Evolutionary conservation across 2,329 filamentous ascomycete genomes (phyloP), one percentile per base, ranked within the genome.

Genomic region (Penicillium sp.): DNA sequence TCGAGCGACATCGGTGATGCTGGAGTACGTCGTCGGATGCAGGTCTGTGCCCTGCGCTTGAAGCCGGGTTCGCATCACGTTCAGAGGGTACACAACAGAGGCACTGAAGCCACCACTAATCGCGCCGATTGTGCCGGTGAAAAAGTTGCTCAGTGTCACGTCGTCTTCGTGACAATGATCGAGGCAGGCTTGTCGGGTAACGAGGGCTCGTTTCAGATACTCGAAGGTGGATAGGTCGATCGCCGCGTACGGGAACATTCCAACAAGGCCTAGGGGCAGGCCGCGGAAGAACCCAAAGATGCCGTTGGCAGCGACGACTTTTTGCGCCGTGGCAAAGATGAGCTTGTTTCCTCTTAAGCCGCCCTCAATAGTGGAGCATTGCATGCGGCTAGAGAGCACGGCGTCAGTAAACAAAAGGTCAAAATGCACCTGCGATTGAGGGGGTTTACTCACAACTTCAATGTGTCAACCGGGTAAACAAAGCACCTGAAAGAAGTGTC

Each of bases 141-240:
- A 80, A 58, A 96, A 83, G 54, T 91, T 93, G 52, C 85, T 86
- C 5, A 88, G 86, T 33, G 81, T 69, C 8, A 88, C 84, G 57
- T 95, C 89, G 56, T 95, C 88, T 66, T 95, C 88, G 61, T 89
- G 84, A 56, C 87, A 83, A 38, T 84, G 82, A 8, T 80, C 71
- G 32, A 77, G 72, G 49, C 80, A 82, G 9, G 89, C 86, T 62
- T 89, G 86, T 55, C 84, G 84, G 4, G 72, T 72, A 32, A 85
- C 80, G 54, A 94, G 82, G 6, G 77, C 77, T 41, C 80, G 82
- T 71, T 98, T 98, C 52, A 96, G 79, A 51, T 93, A 83, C 71
- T 98, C 93, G 63, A 97, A 98, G 0, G 89, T 95, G 55, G 88
- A 89, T 62, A 98, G 85, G 65, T 98, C 93, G 64, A 98, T 94